Base-by-base conservation (phyloP, 805 yeast genomes). In the Candida sithepensis region DNA sequence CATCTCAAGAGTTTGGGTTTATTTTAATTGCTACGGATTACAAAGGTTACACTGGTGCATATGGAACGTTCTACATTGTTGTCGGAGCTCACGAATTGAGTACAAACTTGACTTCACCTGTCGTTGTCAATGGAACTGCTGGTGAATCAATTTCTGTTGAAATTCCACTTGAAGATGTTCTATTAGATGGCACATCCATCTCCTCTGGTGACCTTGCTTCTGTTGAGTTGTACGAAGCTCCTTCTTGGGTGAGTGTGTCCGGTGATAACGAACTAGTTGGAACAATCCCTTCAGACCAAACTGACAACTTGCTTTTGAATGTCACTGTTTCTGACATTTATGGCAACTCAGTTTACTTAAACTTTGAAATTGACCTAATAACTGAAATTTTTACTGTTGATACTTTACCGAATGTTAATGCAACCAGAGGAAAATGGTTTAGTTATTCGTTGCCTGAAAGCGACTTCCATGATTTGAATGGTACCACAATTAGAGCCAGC, bases 81-180 rank as follows among this genome's bases (percentile, higher is more conserved):
- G 85, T 92, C 33, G 99, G 99, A 38, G 96, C 95, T 9, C 97
- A 94, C 64, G 84, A 79, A 52, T 74, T 94, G 52, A 75, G 89
- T 34, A 84, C 94, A 1, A 72, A 82, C 20, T 61, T 81, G 34
- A 78, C 85, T 49, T 74, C 76, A 42, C 73, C 80, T 1, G 67
- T 80, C 24, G 65, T 73, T 20, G 72, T 87, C 48, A 86, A 87
- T 56, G 91, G 89, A 2, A 84, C 94, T 6, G 77, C 75, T 20
- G 80, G 81, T 41, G 75, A 78, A 30, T 57, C 65, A 0, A 74
- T 92, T 56, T 59, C 72, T 22, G 74, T 79, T 49, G 63, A 72
- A 2, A 69, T 90, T 20, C 96, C 96, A 1, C 61, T 86, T 40
- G 65, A 79, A 30, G 70, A 76, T 44, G 80, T 92, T 26, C 78